Evolutionary conservation across 2,329 filamentous ascomycete genomes (phyloP).

Genomic region (Penicillium capsulatum): DNA sequence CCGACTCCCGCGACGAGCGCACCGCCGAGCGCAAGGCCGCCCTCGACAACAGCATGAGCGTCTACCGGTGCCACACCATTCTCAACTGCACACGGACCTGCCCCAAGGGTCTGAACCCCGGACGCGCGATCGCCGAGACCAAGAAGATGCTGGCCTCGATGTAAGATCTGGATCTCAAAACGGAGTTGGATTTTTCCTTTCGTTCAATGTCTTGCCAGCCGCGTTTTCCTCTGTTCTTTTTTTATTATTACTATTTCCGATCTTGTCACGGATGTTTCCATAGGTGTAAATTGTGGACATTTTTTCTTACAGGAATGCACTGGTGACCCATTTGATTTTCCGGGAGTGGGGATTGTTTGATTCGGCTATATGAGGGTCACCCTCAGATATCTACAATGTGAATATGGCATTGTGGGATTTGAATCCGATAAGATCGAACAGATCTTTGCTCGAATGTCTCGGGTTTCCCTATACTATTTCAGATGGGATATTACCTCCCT

Average conservation of each 20-base stretch:
- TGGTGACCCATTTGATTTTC: conserved; percentile 18
- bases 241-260: conserved; percentile 9
- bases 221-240: conserved; percentile 16
- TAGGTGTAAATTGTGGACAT: conserved; percentile 28
- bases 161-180: conserved; percentile 26
- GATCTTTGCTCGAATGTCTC: too few species aligned
- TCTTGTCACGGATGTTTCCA: conserved; percentile 22
- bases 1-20: conserved; percentile 89
- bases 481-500: too few species aligned
- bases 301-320: conserved; percentile 25
- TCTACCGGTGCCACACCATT: conserved; percentile 99
- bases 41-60: conserved; percentile 96
- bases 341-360: not conserved
- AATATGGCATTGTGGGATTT: too few species aligned
- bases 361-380: not conserved
- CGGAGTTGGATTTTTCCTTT: conserved; percentile 25
- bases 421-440: too few species aligned
- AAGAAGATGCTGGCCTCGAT: conserved; percentile 83
- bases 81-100: conserved; percentile 97
- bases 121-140: conserved; percentile 91
- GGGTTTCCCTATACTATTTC: too few species aligned
- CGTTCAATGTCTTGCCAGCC: conserved; percentile 23
- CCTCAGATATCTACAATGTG: too few species aligned
- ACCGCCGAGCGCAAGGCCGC: conserved; percentile 82
- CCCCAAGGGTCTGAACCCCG: conserved; percentile 97